Conservation (phyloP, 2,329 filamentous ascomycete species). For the Truncatella angustata region DNA sequence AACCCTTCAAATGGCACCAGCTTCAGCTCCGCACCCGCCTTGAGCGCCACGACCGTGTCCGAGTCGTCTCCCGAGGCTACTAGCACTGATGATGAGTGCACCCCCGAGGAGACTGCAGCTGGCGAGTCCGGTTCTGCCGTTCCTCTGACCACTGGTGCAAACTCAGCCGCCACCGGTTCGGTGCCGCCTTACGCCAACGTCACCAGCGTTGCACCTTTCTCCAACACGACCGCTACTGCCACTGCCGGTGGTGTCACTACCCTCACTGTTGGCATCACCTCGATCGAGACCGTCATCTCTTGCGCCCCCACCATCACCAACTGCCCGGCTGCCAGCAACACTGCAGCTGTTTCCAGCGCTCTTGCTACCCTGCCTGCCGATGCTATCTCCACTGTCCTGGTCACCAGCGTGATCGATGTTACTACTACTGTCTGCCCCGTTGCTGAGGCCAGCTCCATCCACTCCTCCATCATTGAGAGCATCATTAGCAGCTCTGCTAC, state of each 20-base stretch:
- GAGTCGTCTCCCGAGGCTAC: no score
- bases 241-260: constrained; percentile 20
- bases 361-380: constrained; percentile 19
- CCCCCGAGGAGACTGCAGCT: no score
- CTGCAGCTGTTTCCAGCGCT: constrained; percentile 18
- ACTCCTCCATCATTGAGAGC: constrained; percentile 22
- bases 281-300: constrained; percentile 24
- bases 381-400: constrained; percentile 23
- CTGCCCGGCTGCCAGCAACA: constrained; percentile 23
- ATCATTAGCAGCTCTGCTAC: constrained; percentile 6
- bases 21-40: not conserved
- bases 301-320: constrained; percentile 25
- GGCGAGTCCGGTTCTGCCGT: not conserved
- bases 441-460: constrained; percentile 20
- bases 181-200: constrained; percentile 10
- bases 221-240: constrained; percentile 10
- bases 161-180: constrained; percentile 1
- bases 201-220: constrained; percentile 7
- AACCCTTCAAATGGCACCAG: not conserved
- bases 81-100: no score
- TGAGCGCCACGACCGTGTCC: not conserved
- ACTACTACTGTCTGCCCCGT: constrained; percentile 29
- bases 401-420: constrained; percentile 24
- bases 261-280: constrained; percentile 21
- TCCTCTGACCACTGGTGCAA: not conserved